Evolutionary conservation across 306 rosid species (phyloP).

Genomic region (Abrus precatorius): DNA sequence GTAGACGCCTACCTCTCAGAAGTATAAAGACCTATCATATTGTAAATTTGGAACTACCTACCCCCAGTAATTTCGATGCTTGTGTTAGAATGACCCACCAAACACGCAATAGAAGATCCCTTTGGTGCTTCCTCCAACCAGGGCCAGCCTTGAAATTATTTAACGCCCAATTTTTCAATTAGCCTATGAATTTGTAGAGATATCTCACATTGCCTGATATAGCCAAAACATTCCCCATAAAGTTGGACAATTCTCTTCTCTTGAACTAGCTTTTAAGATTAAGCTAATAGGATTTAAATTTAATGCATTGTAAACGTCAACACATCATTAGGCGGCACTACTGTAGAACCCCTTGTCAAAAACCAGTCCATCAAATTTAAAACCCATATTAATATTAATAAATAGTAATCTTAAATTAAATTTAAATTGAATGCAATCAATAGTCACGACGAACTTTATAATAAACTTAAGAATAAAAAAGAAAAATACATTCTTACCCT

Average conservation of each 20-base stretch:
- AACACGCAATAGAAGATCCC: constrained; percentile 8
- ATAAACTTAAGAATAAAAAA: background rate
- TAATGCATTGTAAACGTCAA: background rate
- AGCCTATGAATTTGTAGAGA: background rate
- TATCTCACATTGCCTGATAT: background rate
- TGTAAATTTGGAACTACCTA: background rate
- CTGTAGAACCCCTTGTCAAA: background rate
- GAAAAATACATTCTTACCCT: background rate
- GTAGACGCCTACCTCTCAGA: background rate
- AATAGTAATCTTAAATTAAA: background rate
- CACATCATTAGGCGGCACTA: background rate
- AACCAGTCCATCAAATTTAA: background rate
- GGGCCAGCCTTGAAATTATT: background rate
- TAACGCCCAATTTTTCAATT: constrained; percentile 28
- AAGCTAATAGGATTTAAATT: background rate
- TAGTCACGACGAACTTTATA: background rate
- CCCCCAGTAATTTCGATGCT: background rate
- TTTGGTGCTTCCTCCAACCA: constrained; percentile 23
- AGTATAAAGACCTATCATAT: too few relatives aligned
- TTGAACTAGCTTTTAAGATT: background rate
- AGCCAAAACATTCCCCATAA: background rate
- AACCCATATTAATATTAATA: background rate
- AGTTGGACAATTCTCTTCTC: background rate
- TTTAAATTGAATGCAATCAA: background rate
- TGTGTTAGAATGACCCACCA: constrained; percentile 1